Evolutionary conservation across 139 green algal species (phyloP), one percentile per base, ranked within the genome.

Genomic region (Chlorella ohadii): DNA sequence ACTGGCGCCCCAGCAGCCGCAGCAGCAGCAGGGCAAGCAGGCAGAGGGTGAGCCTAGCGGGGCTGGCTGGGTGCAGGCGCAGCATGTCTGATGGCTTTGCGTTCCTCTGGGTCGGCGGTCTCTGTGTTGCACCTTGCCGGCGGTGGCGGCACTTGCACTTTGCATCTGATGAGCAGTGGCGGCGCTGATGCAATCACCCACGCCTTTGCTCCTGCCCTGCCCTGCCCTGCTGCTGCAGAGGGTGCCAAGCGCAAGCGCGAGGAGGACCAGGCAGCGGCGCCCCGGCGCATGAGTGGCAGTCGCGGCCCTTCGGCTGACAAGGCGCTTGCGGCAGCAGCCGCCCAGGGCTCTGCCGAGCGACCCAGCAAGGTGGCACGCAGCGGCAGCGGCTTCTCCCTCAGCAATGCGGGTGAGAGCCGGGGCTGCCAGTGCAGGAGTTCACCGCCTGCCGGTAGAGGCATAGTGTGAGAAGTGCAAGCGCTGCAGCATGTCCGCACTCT

Each of bases 161-260:
- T 6, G 44, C 44, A 51, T 9, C 44, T 9, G 44, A 51, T 9
- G 6, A 16, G 44, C 44, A 9, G 44, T 51, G 44, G 7, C 44
- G 44, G n/a, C n/a, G n/a, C n/a, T n/a, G n/a, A n/a, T n/a, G n/a
- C n/a, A n/a, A n/a, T n/a, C n/a, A n/a, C n/a, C n/a, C n/a, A n/a
- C n/a, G 2, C 51, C 11, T 59, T 22, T 59, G 12, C 51, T 59
- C 15, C 2, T 22, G 15, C 51, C 51, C 11, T 22, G 7, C 44
- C 44, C 6, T 55, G 44, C 44, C 6, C 11, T 6, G 11, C 51
- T 22, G 51, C 51, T 59, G 57, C 76, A 23, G 76, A 36, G 23
- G 34, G 36, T 1, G 28, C 31, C 71, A 80, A 84, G 65, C 79
- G 71, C 71, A 81, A 86, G 81, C 81, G 71, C 1, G 70, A 80